Conservation (phyloP, 768 basidiomycete species). For the Phanerochaete sordida region DNA sequence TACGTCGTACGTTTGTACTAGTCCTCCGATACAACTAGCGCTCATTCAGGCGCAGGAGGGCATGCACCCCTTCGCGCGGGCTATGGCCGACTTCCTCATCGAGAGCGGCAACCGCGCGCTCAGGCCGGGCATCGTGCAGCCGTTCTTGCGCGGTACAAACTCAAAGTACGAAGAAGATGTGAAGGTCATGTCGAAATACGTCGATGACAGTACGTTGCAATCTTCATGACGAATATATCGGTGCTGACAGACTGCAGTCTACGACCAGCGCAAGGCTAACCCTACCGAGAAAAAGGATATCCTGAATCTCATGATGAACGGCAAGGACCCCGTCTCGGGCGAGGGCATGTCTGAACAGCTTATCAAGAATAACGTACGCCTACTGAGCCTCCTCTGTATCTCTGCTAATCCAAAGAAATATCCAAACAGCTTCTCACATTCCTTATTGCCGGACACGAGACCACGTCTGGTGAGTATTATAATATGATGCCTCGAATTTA, state of each 20-base stretch:
- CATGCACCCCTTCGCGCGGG: constrained; percentile 30
- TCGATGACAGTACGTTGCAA: constrained; percentile 33
- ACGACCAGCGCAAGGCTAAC: constrained; percentile 35
- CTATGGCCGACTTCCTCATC: constrained; percentile 38
- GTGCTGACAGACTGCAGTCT: constrained; percentile 26
- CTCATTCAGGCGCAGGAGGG: neutral
- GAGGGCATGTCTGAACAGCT: constrained; percentile 35
- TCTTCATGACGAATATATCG: neutral
- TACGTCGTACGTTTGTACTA: neutral
- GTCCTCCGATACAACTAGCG: neutral
- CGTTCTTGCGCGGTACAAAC: constrained; percentile 30
- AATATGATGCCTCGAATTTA: too few relatives aligned
- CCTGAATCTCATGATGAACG: constrained; percentile 42
- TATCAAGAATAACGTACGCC: constrained; percentile 38
- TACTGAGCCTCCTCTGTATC: neutral
- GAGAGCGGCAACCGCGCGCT: constrained; percentile 33
- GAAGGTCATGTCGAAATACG: constrained; percentile 36
- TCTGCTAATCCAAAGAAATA: neutral
- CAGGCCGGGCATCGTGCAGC: constrained; percentile 32
- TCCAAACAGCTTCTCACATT: constrained; percentile 40
- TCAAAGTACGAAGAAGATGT: constrained; percentile 39
- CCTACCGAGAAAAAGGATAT: constrained; percentile 41
- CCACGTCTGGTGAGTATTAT: constrained; percentile 30
- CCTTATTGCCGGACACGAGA: constrained; percentile 46
- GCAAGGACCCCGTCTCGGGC: constrained; percentile 42